These are phyloP conservation scores for Penicillium polonicum DNA, from an alignment of 2,329 filamentous ascomycete species.

Conservation along the genomic window DNA sequence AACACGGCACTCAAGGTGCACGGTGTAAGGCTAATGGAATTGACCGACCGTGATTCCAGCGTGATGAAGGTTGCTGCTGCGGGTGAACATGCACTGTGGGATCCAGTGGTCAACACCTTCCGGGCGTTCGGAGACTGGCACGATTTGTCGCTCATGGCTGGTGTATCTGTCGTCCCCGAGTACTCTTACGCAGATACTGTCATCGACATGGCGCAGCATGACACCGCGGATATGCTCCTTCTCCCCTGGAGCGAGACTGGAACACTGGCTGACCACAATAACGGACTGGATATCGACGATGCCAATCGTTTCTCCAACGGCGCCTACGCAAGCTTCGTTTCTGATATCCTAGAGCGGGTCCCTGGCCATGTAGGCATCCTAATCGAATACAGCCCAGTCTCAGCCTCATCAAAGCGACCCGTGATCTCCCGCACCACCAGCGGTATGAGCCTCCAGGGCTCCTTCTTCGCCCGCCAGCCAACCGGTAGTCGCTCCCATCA, in stretches of 20 bases:
- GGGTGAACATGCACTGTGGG: constrained; percentile 68
- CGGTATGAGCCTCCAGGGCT: constrained; percentile 59
- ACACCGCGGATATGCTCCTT: constrained; percentile 70
- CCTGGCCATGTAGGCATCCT: constrained; percentile 73
- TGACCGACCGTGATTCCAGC: constrained; percentile 89
- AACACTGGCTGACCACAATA: constrained; percentile 65
- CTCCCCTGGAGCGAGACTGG: constrained; percentile 89
- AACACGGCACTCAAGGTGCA: constrained; percentile 65
- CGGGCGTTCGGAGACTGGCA: constrained; percentile 81
- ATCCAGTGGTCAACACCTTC: constrained; percentile 90
- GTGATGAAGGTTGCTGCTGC: constrained; percentile 91
- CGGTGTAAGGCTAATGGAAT: constrained; percentile 78
- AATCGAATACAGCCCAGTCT: constrained; percentile 68
- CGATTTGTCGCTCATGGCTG: constrained; percentile 77
- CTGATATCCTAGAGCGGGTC: constrained; percentile 61
- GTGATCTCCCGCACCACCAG: constrained; percentile 49
- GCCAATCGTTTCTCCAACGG: constrained; percentile 58
- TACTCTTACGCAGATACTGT: constrained; percentile 77
- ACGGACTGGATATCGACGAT: constrained; percentile 52
- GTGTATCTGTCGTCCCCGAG: constrained; percentile 75
- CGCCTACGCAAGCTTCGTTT: constrained; percentile 72
- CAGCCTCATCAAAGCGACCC: constrained; percentile 29
- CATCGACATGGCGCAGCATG: constrained; percentile 66
- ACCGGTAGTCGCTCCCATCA: constrained; percentile 71
- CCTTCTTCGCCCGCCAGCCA: constrained; percentile 56